A percentile compares a stretch with the other conserved stretches of the same genome.
phyloP scores from a whole-genome alignment of 331 rosid species.

The Malus hybrid region DNA sequence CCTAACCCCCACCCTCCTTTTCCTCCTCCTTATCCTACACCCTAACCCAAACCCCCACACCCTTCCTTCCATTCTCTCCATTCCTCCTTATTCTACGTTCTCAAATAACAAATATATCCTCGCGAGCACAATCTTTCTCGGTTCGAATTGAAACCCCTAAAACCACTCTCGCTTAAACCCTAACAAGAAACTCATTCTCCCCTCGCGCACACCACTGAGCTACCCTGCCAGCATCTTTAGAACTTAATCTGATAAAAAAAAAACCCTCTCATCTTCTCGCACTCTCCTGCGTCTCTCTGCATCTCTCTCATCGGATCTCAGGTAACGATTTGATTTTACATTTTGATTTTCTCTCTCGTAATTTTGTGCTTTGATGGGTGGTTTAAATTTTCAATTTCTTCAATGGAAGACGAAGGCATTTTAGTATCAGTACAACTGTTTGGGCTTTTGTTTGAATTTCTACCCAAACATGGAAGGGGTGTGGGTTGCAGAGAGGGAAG shows the following conservation, averaged over 20 bases:
- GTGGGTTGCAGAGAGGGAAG: no score
- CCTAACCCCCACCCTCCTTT: no score
- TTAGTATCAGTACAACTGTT: not conserved
- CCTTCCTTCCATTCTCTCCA: no score
- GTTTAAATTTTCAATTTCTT: not conserved
- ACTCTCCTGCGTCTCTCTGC: no score
- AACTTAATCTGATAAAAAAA: not conserved
- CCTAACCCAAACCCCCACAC: no score
- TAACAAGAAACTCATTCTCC: not conserved
- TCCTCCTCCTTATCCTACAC: no score
- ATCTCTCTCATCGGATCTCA: not conserved
- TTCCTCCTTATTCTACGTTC: no score
- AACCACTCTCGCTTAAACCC: no score
- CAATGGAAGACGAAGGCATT: not conserved
- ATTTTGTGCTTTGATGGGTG: not conserved
- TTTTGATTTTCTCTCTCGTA: not conserved
- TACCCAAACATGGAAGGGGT: not conserved
- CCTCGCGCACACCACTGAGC: not conserved
- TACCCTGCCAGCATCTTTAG: not conserved
- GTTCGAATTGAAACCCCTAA: no score
- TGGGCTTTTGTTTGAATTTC: not conserved
- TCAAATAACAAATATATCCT: no score
- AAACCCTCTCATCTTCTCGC: not conserved
- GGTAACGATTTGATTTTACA: not conserved
- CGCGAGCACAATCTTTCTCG: no score